These are phyloP conservation scores for Pistacia atlantica DNA, from an alignment of 345 rosid genomes.

Conservation along the genomic window DNA sequence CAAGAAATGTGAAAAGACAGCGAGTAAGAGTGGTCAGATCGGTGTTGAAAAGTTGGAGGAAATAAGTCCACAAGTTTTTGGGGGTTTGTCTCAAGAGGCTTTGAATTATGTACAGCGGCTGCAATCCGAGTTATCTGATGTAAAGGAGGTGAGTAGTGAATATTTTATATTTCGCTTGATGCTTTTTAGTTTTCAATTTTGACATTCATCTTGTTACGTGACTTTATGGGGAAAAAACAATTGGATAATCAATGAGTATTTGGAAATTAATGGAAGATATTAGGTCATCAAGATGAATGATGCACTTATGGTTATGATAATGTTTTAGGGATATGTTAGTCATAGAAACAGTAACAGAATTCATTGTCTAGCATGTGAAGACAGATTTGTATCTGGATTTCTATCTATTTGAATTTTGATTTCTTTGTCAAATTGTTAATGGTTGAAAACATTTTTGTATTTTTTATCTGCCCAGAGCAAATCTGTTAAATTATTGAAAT, in stretches of 20 bases:
- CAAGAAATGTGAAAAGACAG: slow-evolving; percentile 34
- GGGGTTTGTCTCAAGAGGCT: slow-evolving; percentile 72
- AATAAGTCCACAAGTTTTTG: slow-evolving; percentile 56
- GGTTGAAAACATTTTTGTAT: neutral
- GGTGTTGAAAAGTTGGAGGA: slow-evolving; percentile 46
- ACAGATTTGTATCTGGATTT: neutral
- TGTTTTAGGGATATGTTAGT: neutral
- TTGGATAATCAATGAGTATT: neutral
- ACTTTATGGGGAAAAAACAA: neutral
- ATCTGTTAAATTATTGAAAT: neutral
- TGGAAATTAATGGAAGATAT: slow-evolving; percentile 4
- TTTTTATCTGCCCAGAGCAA: neutral
- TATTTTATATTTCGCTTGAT: slow-evolving; percentile 4
- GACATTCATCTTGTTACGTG: neutral
- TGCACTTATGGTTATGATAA: neutral
- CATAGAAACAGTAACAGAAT: neutral
- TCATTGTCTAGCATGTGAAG: neutral
- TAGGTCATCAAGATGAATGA: neutral
- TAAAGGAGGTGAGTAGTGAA: slow-evolving; percentile 49
- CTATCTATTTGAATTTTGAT: neutral
- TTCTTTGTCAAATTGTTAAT: slow-evolving; percentile 2
- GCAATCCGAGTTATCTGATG: slow-evolving; percentile 60
- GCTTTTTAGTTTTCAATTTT: neutral
- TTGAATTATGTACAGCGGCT: slow-evolving; percentile 61
- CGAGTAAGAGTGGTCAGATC: slow-evolving; percentile 26